Evolutionary conservation across 2,329 filamentous ascomycete species (phyloP).

Genomic region (Cladophialophora carrionii): DNA sequence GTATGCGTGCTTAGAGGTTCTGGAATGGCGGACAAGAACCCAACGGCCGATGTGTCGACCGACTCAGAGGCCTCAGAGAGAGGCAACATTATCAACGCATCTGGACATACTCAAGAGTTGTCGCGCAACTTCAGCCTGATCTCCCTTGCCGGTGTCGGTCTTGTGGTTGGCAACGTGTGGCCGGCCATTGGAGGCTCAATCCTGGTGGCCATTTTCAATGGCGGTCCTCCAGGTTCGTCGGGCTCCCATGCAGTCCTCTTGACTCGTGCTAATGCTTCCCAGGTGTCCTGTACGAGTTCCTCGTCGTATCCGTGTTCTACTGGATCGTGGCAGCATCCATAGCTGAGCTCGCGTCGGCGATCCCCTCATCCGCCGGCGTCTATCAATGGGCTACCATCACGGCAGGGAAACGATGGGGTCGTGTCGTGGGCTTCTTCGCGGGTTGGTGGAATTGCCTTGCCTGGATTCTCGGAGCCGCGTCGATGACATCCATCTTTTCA

Average conservation of each 20-base stretch:
- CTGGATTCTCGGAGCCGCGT: constrained; percentile 66
- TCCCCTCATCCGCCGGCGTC: constrained; percentile 63
- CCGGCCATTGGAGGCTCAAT: constrained; percentile 39
- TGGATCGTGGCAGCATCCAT: constrained; percentile 63
- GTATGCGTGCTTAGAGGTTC: not conserved
- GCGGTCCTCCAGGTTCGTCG: constrained; percentile 30
- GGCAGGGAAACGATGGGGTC: constrained; percentile 58
- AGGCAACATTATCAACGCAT: constrained; percentile 57
- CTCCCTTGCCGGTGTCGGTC: constrained; percentile 61
- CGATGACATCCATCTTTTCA: constrained; percentile 59
- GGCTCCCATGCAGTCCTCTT: not conserved
- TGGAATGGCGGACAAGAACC: constrained; percentile 14
- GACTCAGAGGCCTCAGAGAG: constrained; percentile 7
- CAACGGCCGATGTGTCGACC: constrained; percentile 10
- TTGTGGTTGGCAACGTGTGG: constrained; percentile 69
- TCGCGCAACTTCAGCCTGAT: constrained; percentile 65
- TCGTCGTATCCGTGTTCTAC: constrained; percentile 58
- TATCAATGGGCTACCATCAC: constrained; percentile 67
- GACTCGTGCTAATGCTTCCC: constrained; percentile 45
- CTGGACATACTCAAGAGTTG: constrained; percentile 66
- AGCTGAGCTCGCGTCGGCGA: constrained; percentile 64
- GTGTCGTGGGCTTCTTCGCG: constrained; percentile 54
- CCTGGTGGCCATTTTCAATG: constrained; percentile 36
- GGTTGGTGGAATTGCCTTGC: constrained; percentile 52
- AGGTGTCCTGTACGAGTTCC: constrained; percentile 67